phyloP scores from a whole-genome alignment of 192 early-diverging fungal species.

The Coemansia sp. region DNA sequence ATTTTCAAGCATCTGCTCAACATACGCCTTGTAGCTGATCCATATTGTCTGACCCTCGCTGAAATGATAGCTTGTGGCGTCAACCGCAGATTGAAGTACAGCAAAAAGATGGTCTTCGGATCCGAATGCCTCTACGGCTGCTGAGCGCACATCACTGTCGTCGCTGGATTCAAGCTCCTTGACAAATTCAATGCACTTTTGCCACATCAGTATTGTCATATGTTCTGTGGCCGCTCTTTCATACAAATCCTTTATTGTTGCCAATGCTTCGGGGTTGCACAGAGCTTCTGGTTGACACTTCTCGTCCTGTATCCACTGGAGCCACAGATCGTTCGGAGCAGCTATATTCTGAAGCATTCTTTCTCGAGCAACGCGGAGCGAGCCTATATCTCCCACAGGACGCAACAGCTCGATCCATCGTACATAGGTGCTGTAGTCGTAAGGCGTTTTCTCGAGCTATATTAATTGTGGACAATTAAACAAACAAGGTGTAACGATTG shows the following conservation, averaged over 20 bases:
- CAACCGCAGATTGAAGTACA: constrained; percentile 23
- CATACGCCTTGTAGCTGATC: constrained; percentile 24
- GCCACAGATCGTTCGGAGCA: constrained; percentile 26
- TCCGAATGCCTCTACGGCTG: constrained; percentile 26
- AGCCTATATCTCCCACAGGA: constrained; percentile 30
- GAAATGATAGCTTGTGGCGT: constrained; percentile 25
- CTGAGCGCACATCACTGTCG: constrained; percentile 5
- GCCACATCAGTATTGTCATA: constrained; percentile 27
- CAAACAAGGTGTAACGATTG: too few relatives aligned
- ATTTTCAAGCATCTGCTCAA: constrained; percentile 15
- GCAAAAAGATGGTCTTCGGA: constrained; percentile 7
- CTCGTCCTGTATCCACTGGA: constrained; percentile 42
- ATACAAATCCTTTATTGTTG: constrained; percentile 18
- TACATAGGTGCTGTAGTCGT: constrained; percentile 38
- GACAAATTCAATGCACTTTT: constrained; percentile 33
- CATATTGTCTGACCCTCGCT: constrained; percentile 26
- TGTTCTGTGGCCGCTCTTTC: constrained; percentile 19
- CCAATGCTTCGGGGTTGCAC: constrained; percentile 1
- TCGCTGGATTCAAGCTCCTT: constrained; percentile 7
- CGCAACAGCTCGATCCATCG: constrained; percentile 41
- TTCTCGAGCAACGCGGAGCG: constrained; percentile 32
- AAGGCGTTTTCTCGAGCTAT: constrained; percentile 36
- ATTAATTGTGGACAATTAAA: too few relatives aligned
- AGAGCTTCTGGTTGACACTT: constrained; percentile 17
- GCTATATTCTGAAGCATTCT: constrained; percentile 29